These are phyloP conservation scores for Morella rubra DNA, from an alignment of 306 rosid genomes.

Conservation along the genomic window DNA sequence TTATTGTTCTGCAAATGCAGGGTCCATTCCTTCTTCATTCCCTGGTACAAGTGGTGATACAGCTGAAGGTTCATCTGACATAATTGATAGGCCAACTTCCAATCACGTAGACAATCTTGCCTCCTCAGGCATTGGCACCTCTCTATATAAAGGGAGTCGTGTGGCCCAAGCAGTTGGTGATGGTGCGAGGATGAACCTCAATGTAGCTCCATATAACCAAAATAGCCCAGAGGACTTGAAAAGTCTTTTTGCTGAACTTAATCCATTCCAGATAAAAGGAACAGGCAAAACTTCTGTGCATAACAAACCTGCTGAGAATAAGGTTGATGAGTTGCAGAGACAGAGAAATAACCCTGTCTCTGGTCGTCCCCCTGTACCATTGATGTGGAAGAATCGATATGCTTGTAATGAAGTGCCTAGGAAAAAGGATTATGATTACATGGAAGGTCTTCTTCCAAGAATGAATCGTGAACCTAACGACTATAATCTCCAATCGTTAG, in stretches of 20 bases:
- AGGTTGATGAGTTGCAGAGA: slow-evolving; percentile 57
- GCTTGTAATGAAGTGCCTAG: slow-evolving; percentile 74
- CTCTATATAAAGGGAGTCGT: slow-evolving; percentile 68
- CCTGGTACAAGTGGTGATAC: slow-evolving; percentile 41
- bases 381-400: slow-evolving; percentile 78
- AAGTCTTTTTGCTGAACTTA: slow-evolving; percentile 85
- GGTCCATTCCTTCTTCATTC: slow-evolving; percentile 42
- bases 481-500: slow-evolving; percentile 50
- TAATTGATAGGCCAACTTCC: slow-evolving; percentile 41
- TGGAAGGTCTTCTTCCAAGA: slow-evolving; percentile 40
- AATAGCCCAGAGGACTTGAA: slow-evolving; percentile 61
- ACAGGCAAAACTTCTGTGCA: slow-evolving; percentile 63
- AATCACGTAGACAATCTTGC: slow-evolving; percentile 47
- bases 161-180: slow-evolving; percentile 68
- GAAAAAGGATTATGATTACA: slow-evolving; percentile 50
- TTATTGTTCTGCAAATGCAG: slow-evolving; percentile 52
- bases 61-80: slow-evolving; percentile 51
- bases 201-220: slow-evolving; percentile 79
- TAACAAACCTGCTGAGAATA: slow-evolving; percentile 62
- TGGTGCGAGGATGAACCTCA: slow-evolving; percentile 67
- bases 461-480: slow-evolving; percentile 59
- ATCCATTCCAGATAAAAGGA: slow-evolving; percentile 89
- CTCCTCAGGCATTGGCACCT: slow-evolving; percentile 48
- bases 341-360: slow-evolving; percentile 45
- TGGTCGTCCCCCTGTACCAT: slow-evolving; percentile 63